Evolutionary conservation across 371 early-diverging fungal genomes (phyloP).

Genomic region (Apophysomyces ossiformis): DNA sequence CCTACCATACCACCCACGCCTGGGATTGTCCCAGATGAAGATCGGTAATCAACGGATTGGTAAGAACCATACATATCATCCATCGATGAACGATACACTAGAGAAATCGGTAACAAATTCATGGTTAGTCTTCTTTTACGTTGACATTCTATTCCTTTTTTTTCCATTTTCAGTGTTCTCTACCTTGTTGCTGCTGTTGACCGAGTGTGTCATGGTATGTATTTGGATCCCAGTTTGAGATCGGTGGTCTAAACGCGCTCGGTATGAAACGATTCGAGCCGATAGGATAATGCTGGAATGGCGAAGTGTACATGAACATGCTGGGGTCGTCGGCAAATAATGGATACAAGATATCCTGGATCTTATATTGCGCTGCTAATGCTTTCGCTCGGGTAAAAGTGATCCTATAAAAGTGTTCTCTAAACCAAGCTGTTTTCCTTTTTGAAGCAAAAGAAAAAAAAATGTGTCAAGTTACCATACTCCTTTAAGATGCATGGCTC

Average conservation of each 20-base stretch:
- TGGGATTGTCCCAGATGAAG: not conserved
- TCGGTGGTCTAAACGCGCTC: not conserved
- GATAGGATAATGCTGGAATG: constrained; percentile 2
- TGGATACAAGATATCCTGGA: constrained; percentile 66
- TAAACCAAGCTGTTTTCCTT: too few species aligned
- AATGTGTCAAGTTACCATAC: constrained; percentile 64
- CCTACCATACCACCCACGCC: not conserved
- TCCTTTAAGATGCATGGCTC: constrained; percentile 89
- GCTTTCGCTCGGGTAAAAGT: constrained; percentile 70
- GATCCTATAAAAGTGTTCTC: constrained; percentile 38
- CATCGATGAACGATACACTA: constrained; percentile 4
- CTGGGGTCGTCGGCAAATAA: constrained; percentile 68
- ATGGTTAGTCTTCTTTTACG: too few species aligned
- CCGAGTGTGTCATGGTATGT: not conserved
- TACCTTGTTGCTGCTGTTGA: not conserved
- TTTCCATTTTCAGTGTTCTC: too few species aligned
- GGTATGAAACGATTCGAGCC: not conserved
- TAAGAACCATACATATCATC: constrained; percentile 1
- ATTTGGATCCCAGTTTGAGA: constrained; percentile 2
- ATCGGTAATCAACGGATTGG: constrained; percentile 4
- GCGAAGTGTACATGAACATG: constrained; percentile 22
- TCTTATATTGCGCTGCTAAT: constrained; percentile 65
- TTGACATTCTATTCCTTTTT: too few species aligned
- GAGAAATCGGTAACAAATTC: not conserved
- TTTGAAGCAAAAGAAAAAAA: too few species aligned